Percentiles rank a stretch among this genome's conserved stretches.
Conservation (phyloP, 768 basidiomycete genomes). For the Podaxis sp. region DNA sequence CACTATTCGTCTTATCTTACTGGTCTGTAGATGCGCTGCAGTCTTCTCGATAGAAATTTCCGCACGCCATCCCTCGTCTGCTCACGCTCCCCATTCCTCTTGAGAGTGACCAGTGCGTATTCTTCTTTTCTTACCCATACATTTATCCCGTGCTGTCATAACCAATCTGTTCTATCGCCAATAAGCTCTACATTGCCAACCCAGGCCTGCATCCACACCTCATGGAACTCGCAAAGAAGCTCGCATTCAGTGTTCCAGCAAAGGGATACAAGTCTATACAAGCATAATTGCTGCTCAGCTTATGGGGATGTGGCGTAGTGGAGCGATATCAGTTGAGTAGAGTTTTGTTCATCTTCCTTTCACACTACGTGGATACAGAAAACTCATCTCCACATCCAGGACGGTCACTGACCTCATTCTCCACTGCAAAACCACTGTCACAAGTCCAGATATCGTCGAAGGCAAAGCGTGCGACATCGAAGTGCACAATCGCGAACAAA, state of each 20-base stretch:
- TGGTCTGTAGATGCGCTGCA: conserved; percentile 63
- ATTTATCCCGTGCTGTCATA: conserved; percentile 1
- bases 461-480: conserved; percentile 77
- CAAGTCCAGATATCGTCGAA: conserved; percentile 71
- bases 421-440: conserved; percentile 76
- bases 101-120: conserved; percentile 73
- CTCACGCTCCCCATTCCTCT: conserved; percentile 89
- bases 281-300: conserved; percentile 83
- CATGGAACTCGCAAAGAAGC: conserved; percentile 79
- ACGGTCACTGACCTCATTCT: conserved; percentile 97
- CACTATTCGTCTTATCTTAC: conserved; percentile 12
- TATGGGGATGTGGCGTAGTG: conserved; percentile 94
- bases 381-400: conserved; percentile 38
- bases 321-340: conserved; percentile 81
- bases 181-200: conserved; percentile 81
- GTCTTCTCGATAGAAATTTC: conserved; percentile 81
- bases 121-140: conserved; percentile 2
- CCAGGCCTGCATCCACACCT: conserved; percentile 81
- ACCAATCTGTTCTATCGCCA: conserved; percentile 37
- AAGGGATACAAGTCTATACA: conserved; percentile 94
- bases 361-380: background rate
- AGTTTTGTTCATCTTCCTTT: conserved; percentile 17
- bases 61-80: conserved; percentile 95
- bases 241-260: conserved; percentile 86
- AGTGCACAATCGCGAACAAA: conserved; percentile 91